A percentile compares a stretch with the other conserved stretches of the same genome.
These are phyloP conservation scores for Ceratocystis alfenasii DNA, from an alignment of 2,329 filamentous ascomycete genomes.

Conservation along the genomic window DNA sequence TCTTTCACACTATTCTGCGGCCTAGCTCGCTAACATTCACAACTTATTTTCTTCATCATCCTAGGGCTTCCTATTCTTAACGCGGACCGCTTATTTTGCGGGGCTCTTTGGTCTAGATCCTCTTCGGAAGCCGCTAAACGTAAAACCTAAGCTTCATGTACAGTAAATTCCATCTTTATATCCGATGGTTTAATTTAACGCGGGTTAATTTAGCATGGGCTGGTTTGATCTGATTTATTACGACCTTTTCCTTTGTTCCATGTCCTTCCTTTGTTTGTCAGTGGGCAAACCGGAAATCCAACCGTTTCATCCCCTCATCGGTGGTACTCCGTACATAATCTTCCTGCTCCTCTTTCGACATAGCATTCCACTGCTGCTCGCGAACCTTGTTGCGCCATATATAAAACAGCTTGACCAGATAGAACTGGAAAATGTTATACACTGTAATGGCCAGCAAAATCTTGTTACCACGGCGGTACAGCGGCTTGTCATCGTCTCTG, in stretches of 20 bases:
- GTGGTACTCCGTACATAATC: constrained; percentile 38
- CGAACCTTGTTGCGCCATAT: constrained; percentile 37
- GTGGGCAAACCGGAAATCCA: constrained; percentile 43
- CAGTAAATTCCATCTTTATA: too few relatives aligned
- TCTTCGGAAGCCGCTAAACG: not conserved
- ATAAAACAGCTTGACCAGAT: constrained; percentile 37
- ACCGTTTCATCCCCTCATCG: constrained; percentile 43
- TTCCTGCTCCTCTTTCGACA: constrained; percentile 36
- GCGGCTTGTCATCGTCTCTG: constrained; percentile 42
- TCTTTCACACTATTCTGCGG: not conserved
- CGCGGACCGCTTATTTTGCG: constrained; percentile 45
- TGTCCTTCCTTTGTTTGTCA: constrained; percentile 25
- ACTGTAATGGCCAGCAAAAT: constrained; percentile 38
- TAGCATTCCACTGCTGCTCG: constrained; percentile 34
- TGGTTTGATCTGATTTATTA: too few relatives aligned
- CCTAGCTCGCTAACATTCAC: not conserved
- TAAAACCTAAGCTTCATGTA: not conserved
- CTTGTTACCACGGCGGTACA: constrained; percentile 40
- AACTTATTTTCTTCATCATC: not conserved
- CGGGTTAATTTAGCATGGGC: too few relatives aligned
- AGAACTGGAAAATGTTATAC: constrained; percentile 38
- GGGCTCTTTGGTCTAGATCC: constrained; percentile 44
- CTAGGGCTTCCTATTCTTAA: constrained; percentile 43
- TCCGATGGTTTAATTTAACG: too few relatives aligned
- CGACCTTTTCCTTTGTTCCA: not conserved